Percentiles rank a stretch among this genome's conserved stretches.
Conservation (phyloP, 2,329 filamentous ascomycete genomes). For the Penicillium janthinellum region DNA sequence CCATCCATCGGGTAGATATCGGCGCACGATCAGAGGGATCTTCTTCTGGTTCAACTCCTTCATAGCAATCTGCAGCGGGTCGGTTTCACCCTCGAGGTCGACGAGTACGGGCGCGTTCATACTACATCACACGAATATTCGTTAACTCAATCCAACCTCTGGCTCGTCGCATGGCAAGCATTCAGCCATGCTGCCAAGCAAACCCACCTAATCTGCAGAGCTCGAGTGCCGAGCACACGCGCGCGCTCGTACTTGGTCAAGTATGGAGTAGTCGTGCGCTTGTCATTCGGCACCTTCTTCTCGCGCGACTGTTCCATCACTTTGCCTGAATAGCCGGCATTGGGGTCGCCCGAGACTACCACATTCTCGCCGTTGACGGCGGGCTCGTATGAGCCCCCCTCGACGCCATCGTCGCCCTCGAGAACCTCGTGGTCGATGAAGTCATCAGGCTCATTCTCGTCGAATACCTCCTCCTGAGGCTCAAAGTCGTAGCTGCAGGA, state of each 20-base stretch:
- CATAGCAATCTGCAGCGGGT: slow-evolving; percentile 94
- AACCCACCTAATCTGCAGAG: slow-evolving; percentile 87
- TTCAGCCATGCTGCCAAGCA: slow-evolving; percentile 53
- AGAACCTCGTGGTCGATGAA: slow-evolving; percentile 59
- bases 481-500: slow-evolving; percentile 50
- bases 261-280: slow-evolving; percentile 91
- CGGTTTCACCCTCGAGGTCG: slow-evolving; percentile 95
- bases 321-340: slow-evolving; percentile 52
- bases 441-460: slow-evolving; percentile 66
- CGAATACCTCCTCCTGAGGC: slow-evolving; percentile 64
- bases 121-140: slow-evolving; percentile 52
- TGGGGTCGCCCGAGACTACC: slow-evolving; percentile 55
- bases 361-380: slow-evolving; percentile 44
- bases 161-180: neutral
- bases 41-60: slow-evolving; percentile 99
- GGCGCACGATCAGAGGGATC: slow-evolving; percentile 90
- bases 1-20: slow-evolving; percentile 96
- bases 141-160: neutral
- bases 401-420: slow-evolving; percentile 57
- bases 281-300: slow-evolving; percentile 87
- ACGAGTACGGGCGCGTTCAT: slow-evolving; percentile 98
- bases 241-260: slow-evolving; percentile 99
- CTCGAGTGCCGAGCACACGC: slow-evolving; percentile 87
- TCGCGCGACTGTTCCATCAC: slow-evolving; percentile 62
- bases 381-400: slow-evolving; percentile 40